These are phyloP conservation scores for Neopestalotiopsis sp. DNA, from an alignment of 2,329 filamentous ascomycete genomes.

Conservation along the genomic window DNA sequence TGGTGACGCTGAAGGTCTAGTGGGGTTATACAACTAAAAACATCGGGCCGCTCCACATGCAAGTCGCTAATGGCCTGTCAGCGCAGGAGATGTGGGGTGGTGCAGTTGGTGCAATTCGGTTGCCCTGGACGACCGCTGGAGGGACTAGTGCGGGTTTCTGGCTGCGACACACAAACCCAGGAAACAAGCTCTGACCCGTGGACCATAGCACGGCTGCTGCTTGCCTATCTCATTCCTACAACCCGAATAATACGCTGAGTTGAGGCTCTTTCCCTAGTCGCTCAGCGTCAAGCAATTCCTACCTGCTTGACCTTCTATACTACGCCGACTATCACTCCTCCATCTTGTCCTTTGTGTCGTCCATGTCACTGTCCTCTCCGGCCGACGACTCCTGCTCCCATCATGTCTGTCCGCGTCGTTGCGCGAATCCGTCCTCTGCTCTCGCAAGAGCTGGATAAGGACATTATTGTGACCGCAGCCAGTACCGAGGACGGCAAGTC, in stretches of 20 bases:
- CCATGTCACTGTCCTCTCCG: slow-evolving; percentile 1
- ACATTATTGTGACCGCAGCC: slow-evolving; percentile 79
- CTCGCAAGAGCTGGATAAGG: slow-evolving; percentile 83
- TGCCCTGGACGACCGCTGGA: slow-evolving; percentile 12
- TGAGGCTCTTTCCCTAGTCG: not conserved
- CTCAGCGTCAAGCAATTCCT: not conserved
- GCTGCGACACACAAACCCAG: not conserved
- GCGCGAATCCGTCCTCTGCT: slow-evolving; percentile 89
- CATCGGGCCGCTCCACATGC: not conserved
- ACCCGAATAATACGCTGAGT: not conserved
- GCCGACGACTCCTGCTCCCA: not conserved
- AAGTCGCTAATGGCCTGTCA: not conserved
- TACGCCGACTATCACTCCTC: not conserved
- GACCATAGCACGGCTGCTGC: not conserved
- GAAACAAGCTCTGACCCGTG: slow-evolving; percentile 1
- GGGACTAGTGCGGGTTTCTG: not conserved
- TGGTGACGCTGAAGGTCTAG: not conserved
- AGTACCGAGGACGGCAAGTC: slow-evolving; percentile 65
- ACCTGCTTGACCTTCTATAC: not conserved
- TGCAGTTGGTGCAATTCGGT: not conserved
- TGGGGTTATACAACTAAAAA: not conserved
- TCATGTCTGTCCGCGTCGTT: slow-evolving; percentile 80
- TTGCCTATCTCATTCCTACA: slow-evolving; percentile 5
- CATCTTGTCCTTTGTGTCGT: not conserved
- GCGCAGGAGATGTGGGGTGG: slow-evolving; percentile 3